These are phyloP conservation scores for Pholiota microspora DNA, from an alignment of 768 basidiomycete species.

Conservation along the genomic window DNA sequence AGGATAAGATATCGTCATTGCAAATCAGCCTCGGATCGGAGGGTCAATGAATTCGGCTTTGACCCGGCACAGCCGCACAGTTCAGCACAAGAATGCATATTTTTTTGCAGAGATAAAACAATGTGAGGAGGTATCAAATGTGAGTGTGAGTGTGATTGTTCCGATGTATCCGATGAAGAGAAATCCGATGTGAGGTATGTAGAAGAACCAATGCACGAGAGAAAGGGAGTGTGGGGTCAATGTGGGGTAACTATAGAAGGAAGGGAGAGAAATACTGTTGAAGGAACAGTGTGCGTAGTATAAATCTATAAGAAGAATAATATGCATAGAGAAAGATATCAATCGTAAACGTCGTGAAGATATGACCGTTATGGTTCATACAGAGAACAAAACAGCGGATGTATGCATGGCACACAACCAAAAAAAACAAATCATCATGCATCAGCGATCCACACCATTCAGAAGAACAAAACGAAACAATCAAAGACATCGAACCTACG, in stretches of 20 bases:
- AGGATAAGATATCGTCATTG: too few relatives aligned
- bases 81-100: too few relatives aligned
- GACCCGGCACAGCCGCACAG: too few relatives aligned
- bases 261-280: not conserved
- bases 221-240: too few relatives aligned
- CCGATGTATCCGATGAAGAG: not conserved
- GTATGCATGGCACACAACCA: not conserved
- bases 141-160: not conserved
- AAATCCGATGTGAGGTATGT: not conserved
- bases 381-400: not conserved
- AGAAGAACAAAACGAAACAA: not conserved
- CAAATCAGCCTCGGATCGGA: too few relatives aligned
- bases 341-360: not conserved
- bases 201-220: not conserved
- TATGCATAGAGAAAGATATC: not conserved
- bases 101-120: too few relatives aligned
- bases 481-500: not conserved
- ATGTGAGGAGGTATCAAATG: not conserved
- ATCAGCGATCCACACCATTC: too few relatives aligned
- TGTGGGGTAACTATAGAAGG: not conserved
- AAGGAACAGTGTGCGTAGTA: not conserved
- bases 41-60: too few relatives aligned
- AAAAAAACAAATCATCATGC: not conserved
- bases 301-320: not conserved
- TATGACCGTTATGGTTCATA: not conserved